Evolutionary conservation across 805 yeast genomes (phyloP).

Genomic region (Ogataea kodamae): DNA sequence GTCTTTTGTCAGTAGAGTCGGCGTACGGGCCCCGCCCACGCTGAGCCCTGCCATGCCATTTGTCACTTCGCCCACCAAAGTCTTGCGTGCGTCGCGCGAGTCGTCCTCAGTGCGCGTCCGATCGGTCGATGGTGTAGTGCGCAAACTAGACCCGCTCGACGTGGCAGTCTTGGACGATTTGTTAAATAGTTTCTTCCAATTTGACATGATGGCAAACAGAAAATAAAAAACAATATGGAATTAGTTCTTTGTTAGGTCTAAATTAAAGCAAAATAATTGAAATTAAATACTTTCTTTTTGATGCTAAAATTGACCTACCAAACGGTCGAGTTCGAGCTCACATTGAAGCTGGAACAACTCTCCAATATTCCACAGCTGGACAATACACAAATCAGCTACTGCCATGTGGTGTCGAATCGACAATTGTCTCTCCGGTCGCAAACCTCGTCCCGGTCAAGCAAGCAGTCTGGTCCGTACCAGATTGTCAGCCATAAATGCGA

Average conservation of each 20-base stretch:
- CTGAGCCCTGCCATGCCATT: slow-evolving; percentile 14
- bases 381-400: slow-evolving; percentile 59
- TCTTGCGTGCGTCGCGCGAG: slow-evolving; percentile 20
- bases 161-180: slow-evolving; percentile 18
- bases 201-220: slow-evolving; percentile 27
- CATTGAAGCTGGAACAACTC: slow-evolving; percentile 60
- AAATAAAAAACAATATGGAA: slow-evolving; percentile 2
- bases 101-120: slow-evolving; percentile 17
- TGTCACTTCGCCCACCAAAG: slow-evolving; percentile 20
- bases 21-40: slow-evolving; percentile 11
- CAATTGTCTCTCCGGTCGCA: slow-evolving; percentile 13
- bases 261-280: too few species aligned
- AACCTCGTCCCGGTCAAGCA: background rate
- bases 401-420: slow-evolving; percentile 25
- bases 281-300: background rate
- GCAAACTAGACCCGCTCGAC: slow-evolving; percentile 15
- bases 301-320: slow-evolving; percentile 25
- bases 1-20: slow-evolving; percentile 25
- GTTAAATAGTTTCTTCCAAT: slow-evolving; percentile 32
- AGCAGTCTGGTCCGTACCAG: slow-evolving; percentile 38
- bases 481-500: slow-evolving; percentile 51
- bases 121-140: slow-evolving; percentile 11
- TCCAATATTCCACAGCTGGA: slow-evolving; percentile 80
- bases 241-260: too few species aligned
- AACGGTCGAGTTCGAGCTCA: slow-evolving; percentile 48